Evolutionary conservation across 495 filamentous ascomycete genomes (phyloP), one percentile per base, ranked within the genome.

Genomic region (Chaetomium cochliodes): DNA sequence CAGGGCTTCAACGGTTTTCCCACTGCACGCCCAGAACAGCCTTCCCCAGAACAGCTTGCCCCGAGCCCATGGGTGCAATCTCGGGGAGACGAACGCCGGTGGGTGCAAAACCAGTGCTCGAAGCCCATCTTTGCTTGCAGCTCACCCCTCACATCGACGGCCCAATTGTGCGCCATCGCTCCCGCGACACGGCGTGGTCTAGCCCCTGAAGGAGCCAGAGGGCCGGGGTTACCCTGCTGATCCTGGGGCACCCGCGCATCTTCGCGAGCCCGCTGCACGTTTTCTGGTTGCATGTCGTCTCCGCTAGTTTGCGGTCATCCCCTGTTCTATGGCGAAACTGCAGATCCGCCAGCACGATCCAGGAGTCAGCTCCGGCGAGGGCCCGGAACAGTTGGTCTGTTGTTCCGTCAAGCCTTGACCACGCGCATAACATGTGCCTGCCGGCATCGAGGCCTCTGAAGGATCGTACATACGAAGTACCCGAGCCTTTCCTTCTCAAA

Each of bases 231-330:
- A 8, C 50, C 57, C 3, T 18, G 26, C 49, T 15, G 55, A 54
- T 50, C 47, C 53, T 52, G 58, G 41, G 20, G 2, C 44, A 15
- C n/a, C 46, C n/a, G 46, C 58, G 59, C 54, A 63, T 37, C 39
- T 5, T 67, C 55, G 65, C 65, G 53, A 60, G 54, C 56, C 60
- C 49, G 11, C 60, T 62, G 64, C 64, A 65, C 64, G 64, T 65
- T 65, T 57, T 60, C 55, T 55, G 55, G 65, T 63, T 28, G 46
- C 55, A 58, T 41, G 26, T 50, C 18, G 25, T 9, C 41, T 44
- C 18, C 54, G 30, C 42, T 63, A 58, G 64, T 26, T 23, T 60
- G 37, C 49, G 16, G 39, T 28, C 22, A 44, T 25, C n/a, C 33
- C 33, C 11, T n/a, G 33, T n/a, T 23, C 47, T 6, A 37, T 7